Base-by-base conservation (phyloP, 1,139 yeast genomes). In the Diutina scorzettiae region DNA sequence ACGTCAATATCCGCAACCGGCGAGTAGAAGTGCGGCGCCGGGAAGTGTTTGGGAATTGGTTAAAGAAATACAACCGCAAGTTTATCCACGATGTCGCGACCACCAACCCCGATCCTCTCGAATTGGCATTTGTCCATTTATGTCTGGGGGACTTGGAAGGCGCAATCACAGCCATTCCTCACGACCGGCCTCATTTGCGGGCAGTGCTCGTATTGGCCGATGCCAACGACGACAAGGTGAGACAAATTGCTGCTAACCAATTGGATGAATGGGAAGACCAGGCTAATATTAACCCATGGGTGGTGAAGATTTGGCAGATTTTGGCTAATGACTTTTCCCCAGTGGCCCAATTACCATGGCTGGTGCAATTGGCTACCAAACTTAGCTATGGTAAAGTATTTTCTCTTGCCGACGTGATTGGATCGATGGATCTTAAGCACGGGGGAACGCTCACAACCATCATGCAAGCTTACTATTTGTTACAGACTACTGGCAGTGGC, bases 181-280 rank as follows among this genome's bases (percentile, higher is more conserved):
- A 81, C 0, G 69, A 69, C 11, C 81, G 82, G 51, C 60, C 71
- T 8, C 95, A 87, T 56, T 59, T 89, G 29, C 77, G 95, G 0
- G 77, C 75, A 0, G 53, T 85, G 23, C 59, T 89, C n/a, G 71
- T 95, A 0, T 60, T 83, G 41, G 59, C 82, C 12, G 95, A 84
- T 36, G 73, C 91, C 0, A 78, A 81, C 48, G 83, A 79, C 50
- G 66, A 67, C 1, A 64, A 69, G 1, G 78, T 82, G 1, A 66
- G 71, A 44, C 53, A 54, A 1, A 63, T 76, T 43, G 89, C 96
- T 0, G 50, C 55, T 5, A 59, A 62, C 30, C 96, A 87, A 56
- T 58, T 89, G 19, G 60, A 34, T 12, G 16, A 20, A 6, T 34
- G 39, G 39, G 19, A 23, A 7, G 6, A 19, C 4, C 16, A 19